These are phyloP conservation scores for Colletotrichum sojae DNA, from an alignment of 2,329 filamentous ascomycete species.

Conservation along the genomic window DNA sequence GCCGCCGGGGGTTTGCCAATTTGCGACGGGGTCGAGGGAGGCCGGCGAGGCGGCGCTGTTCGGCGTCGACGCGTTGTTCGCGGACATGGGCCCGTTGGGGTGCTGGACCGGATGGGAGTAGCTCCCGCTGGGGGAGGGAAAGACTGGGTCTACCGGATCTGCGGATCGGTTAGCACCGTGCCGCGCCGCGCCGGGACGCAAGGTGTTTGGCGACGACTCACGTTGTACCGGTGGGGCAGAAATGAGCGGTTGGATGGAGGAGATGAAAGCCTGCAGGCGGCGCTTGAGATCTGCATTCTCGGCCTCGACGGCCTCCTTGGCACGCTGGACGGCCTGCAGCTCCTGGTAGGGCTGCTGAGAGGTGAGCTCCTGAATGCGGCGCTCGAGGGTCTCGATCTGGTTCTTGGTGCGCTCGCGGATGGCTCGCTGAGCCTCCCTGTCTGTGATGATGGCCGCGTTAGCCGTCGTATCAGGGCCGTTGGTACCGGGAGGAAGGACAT, in stretches of 20 bases:
- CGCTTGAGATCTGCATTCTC: slow-evolving; percentile 86
- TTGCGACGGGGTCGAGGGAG: slow-evolving; percentile 45
- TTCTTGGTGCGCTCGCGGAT: slow-evolving; percentile 87
- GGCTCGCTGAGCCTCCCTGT: slow-evolving; percentile 87
- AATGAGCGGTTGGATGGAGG: slow-evolving; percentile 74
- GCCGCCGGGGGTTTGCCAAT: slow-evolving; percentile 20
- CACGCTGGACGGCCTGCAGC: slow-evolving; percentile 79
- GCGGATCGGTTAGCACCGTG: slow-evolving; percentile 17
- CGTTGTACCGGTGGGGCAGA: slow-evolving; percentile 44
- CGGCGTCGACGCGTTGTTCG: slow-evolving; percentile 55
- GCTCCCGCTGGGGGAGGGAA: slow-evolving; percentile 49
- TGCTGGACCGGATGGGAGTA: slow-evolving; percentile 41
- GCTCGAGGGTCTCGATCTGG: slow-evolving; percentile 82
- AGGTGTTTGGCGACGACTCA: slow-evolving; percentile 13
- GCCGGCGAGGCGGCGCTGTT: slow-evolving; percentile 55
- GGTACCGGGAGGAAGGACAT: background rate
- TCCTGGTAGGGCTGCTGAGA: slow-evolving; percentile 88
- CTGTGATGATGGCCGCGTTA: slow-evolving; percentile 56
- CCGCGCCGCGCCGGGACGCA: background rate
- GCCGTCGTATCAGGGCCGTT: background rate
- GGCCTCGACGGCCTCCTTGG: slow-evolving; percentile 82
- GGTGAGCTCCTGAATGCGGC: slow-evolving; percentile 80
- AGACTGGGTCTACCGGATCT: slow-evolving; percentile 48
- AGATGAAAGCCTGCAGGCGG: slow-evolving; percentile 75
- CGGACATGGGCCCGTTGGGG: slow-evolving; percentile 47